A percentile compares a stretch with the other conserved stretches of the same genome.
Evolutionary conservation across 345 rosid species (phyloP).

Genomic region (Aegle marmelos): DNA sequence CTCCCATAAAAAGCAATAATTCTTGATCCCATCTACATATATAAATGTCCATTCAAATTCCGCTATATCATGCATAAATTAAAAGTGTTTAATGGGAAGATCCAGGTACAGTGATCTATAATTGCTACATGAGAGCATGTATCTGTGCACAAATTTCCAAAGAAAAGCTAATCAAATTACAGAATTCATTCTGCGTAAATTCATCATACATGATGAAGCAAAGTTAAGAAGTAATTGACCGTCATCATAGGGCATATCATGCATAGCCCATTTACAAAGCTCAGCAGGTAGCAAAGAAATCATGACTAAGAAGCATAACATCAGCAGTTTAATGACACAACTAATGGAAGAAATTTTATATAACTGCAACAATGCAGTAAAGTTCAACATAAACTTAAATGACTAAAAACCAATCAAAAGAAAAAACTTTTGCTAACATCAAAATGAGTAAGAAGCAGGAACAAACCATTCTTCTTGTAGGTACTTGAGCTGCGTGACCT

Average conservation of each 20-base stretch:
- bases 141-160: conserved; percentile 2
- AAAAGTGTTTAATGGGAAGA: conserved; percentile 25
- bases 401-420: not conserved
- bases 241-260: not conserved
- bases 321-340: not conserved
- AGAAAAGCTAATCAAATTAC: not conserved
- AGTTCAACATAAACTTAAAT: not conserved
- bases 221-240: not conserved
- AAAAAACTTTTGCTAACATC: not conserved
- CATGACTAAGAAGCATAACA: not conserved
- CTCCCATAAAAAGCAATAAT: not conserved
- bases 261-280: not conserved
- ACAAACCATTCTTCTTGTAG: conserved; percentile 66
- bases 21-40: not conserved
- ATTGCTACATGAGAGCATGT: conserved; percentile 22
- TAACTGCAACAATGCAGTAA: not conserved
- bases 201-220: not conserved
- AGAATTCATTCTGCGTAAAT: not conserved
- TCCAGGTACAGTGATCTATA: conserved; percentile 23
- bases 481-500: conserved; percentile 70
- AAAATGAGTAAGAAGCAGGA: conserved; percentile 7
- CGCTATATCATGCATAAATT: conserved; percentile 8
- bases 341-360: not conserved
- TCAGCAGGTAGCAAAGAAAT: not conserved
- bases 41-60: not conserved